Conservation (phyloP, 371 early-diverging fungal species). For the Apophysomyces trapeziformis region DNA sequence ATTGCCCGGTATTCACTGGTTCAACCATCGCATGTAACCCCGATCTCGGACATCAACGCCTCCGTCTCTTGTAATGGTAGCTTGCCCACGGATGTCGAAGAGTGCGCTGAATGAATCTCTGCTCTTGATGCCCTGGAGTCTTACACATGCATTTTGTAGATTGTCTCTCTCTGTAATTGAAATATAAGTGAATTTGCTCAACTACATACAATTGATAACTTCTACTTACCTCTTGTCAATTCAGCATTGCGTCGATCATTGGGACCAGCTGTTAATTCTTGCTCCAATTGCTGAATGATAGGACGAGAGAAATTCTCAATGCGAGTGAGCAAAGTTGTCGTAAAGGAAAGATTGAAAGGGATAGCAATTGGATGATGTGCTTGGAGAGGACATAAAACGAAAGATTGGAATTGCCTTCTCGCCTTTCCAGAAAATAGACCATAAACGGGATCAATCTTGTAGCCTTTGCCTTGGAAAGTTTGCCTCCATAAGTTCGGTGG, state of each 20-base stretch:
- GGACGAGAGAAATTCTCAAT: not conserved
- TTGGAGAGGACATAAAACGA: constrained; percentile 2
- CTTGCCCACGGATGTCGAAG: constrained; percentile 5
- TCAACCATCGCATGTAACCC: constrained; percentile 11
- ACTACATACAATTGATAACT: not conserved
- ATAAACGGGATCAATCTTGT: not conserved
- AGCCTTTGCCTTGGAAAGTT: not conserved
- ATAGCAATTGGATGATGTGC: not conserved
- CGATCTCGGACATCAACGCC: not conserved
- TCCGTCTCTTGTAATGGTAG: constrained; percentile 9
- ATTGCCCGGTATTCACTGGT: constrained; percentile 11
- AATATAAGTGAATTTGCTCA: not conserved
- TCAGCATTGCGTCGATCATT: not conserved
- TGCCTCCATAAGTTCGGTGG: no score
- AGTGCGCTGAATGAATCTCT: constrained; percentile 9
- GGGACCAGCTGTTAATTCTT: not conserved
- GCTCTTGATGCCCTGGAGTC: not conserved
- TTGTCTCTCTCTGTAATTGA: not conserved
- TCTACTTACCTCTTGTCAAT: constrained; percentile 1
- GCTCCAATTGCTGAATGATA: not conserved
- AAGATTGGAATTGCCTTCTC: not conserved
- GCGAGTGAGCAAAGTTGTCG: not conserved
- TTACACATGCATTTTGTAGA: constrained; percentile 3
- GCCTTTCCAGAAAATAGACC: constrained; percentile 4
- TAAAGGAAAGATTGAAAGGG: not conserved